A percentile compares a stretch with the other conserved stretches of the same genome.
Evolutionary conservation across 1,284 basidiomycete species (phyloP).

Genomic region (Microbotryomycetes sp.): DNA sequence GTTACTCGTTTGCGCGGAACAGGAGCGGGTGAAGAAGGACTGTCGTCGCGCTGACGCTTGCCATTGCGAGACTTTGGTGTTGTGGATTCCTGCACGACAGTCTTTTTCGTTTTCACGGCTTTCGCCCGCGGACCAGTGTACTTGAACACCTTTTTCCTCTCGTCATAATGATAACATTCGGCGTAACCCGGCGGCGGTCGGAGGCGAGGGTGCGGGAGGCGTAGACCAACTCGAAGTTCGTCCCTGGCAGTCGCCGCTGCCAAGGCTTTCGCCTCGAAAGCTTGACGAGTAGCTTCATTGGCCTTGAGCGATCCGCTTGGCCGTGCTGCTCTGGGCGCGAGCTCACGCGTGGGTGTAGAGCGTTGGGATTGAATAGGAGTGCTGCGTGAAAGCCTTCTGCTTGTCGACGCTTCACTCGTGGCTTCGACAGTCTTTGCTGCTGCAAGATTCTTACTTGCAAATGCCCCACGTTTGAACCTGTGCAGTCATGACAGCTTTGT

Average conservation of each 20-base stretch:
- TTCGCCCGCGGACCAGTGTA: slow-evolving; percentile 9
- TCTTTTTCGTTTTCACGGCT: background rate
- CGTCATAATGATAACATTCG: slow-evolving; percentile 20
- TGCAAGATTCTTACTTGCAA: slow-evolving; percentile 1
- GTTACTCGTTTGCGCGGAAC: background rate
- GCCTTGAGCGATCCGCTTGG: background rate
- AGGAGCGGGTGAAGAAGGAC: slow-evolving; percentile 2
- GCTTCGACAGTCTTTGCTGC: background rate
- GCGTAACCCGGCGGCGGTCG: slow-evolving; percentile 21
- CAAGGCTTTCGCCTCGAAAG: background rate
- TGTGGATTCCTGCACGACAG: background rate
- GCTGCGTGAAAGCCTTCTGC: background rate
- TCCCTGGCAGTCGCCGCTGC: slow-evolving; percentile 3
- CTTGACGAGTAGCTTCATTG: background rate
- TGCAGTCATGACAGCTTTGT: background rate
- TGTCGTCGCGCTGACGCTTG: slow-evolving; percentile 7
- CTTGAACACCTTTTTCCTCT: background rate
- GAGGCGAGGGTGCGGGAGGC: slow-evolving; percentile 24
- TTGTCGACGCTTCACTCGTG: background rate
- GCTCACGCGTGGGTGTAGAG: background rate
- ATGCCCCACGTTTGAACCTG: slow-evolving; percentile 22
- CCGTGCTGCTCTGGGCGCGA: background rate
- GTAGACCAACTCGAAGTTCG: slow-evolving; percentile 13
- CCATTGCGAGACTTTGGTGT: background rate
- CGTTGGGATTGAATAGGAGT: background rate